Evolutionary conservation across 2,329 filamentous ascomycete species (phyloP).

Genomic region (Exserohilum rostratum): DNA sequence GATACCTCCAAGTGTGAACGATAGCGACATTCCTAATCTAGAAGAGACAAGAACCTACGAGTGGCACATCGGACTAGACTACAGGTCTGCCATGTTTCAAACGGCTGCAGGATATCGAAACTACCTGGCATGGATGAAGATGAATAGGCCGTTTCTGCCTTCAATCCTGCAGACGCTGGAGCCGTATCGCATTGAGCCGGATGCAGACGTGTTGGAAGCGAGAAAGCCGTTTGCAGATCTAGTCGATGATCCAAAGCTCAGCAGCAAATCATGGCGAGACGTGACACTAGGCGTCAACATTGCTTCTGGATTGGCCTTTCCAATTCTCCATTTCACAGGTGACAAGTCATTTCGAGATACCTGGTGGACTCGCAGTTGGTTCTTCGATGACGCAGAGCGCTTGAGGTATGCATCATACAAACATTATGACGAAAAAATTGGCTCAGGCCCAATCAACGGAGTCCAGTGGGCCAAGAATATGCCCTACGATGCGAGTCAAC

Average conservation of each 20-base stretch:
- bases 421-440: background rate
- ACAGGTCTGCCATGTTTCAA: slow-evolving; percentile 1
- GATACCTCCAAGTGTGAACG: background rate
- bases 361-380: slow-evolving; percentile 4
- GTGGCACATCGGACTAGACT: slow-evolving; percentile 3
- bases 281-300: slow-evolving; percentile 3
- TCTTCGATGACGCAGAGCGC: background rate
- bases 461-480: background rate
- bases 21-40: background rate
- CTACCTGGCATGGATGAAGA: slow-evolving; percentile 2
- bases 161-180: background rate
- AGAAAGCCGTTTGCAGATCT: slow-evolving; percentile 1
- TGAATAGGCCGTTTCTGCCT: background rate
- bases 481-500: background rate
- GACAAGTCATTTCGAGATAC: slow-evolving; percentile 1
- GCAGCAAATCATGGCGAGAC: background rate
- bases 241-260: background rate
- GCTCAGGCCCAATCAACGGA: background rate
- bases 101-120: slow-evolving; percentile 1
- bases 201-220: background rate
- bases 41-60: background rate
- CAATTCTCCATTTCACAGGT: slow-evolving; percentile 3
- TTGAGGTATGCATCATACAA: background rate
- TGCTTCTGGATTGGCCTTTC: background rate
- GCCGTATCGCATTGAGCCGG: background rate